Evolutionary conservation across 2,329 filamentous ascomycete species (phyloP), one percentile per base, ranked within the genome.

Genomic region (Zasmidium citrigriseum): DNA sequence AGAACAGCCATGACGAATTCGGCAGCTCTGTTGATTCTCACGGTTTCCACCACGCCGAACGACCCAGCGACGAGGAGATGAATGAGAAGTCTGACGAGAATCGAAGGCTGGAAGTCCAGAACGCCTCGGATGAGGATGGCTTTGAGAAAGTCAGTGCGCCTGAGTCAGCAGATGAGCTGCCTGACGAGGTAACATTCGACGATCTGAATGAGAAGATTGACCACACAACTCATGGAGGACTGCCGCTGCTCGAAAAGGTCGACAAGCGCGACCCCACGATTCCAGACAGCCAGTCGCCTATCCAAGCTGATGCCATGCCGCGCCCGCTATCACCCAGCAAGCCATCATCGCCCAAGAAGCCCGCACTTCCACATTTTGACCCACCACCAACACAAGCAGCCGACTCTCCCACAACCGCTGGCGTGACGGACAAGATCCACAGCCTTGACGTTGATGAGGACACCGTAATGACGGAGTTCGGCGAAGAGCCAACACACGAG

Each of bases 141-240:
- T 98, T 97, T 69, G 95, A 99, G 73, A 92, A 96, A 74, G 93
- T 98, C 10, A 80, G 80, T 47, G 80, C 82, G 22, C 83, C 84
- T 47, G 88, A 86, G 25, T 89, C 91, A 59, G 55, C 59, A 25
- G 83, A 91, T 67, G 85, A 85, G 18, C 53, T 72, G 7, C 70
- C 68, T 4, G 71, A 73, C 25, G 89, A 93, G 61, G 88, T 90
- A 52, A 85, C 83, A 1, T 89, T 88, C 38, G 85, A 89, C 62
- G 86, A 89, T 61, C 84, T 89, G 58, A 82, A 87, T 64, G 86
- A 86, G 70, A 80, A 78, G 57, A 72, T 76, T 21, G 72, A 68
- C 46, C 46, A 68, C 55, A 62, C 62, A 11, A 63, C 62, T 12
- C 61, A 65, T 25, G 59, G 56, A 18, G 65, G 60, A 10, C 55